Conservation (phyloP, 2,329 filamentous ascomycete genomes). For the Myriosclerotinia duriaeana region DNA sequence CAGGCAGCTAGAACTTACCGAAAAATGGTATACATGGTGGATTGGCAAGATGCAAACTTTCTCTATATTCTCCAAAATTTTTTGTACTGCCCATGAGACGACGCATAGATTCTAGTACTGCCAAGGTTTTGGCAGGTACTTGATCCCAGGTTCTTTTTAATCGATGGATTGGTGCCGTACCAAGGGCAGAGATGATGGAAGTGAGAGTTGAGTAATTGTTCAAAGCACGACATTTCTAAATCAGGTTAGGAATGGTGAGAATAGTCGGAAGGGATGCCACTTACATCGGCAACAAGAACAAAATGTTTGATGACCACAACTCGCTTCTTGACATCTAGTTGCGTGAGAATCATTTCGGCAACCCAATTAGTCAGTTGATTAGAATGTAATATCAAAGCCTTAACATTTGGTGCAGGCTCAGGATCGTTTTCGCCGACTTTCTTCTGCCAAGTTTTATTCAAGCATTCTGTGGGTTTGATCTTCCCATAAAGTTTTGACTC, state of each 20-base stretch:
- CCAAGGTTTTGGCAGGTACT: slow-evolving; percentile 80
- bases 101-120: slow-evolving; percentile 84
- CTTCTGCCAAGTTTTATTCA: slow-evolving; percentile 99
- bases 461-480: slow-evolving; percentile 91
- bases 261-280: slow-evolving; percentile 41
- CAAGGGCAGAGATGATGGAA: slow-evolving; percentile 93
- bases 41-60: slow-evolving; percentile 86
- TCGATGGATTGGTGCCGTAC: slow-evolving; percentile 91
- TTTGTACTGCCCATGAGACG: slow-evolving; percentile 95
- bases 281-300: slow-evolving; percentile 90
- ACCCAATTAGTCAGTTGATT: slow-evolving; percentile 99
- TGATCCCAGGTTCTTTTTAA: slow-evolving; percentile 92
- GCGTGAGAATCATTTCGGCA: slow-evolving; percentile 95
- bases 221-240: slow-evolving; percentile 82
- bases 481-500: slow-evolving; percentile 93
- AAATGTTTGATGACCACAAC: slow-evolving; percentile 99
- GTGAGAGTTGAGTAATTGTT: slow-evolving; percentile 99
- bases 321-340: slow-evolving; percentile 91
- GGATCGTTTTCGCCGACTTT: slow-evolving; percentile 79
- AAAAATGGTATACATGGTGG: slow-evolving; percentile 98
- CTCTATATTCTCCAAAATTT: slow-evolving; percentile 96
- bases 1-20: slow-evolving; percentile 55
- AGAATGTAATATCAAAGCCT: slow-evolving; percentile 93
- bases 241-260: slow-evolving; percentile 33
- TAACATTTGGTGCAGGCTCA: slow-evolving; percentile 90